Conservation (phyloP, 2,329 filamentous ascomycete genomes). For the Xylaria sp. region DNA sequence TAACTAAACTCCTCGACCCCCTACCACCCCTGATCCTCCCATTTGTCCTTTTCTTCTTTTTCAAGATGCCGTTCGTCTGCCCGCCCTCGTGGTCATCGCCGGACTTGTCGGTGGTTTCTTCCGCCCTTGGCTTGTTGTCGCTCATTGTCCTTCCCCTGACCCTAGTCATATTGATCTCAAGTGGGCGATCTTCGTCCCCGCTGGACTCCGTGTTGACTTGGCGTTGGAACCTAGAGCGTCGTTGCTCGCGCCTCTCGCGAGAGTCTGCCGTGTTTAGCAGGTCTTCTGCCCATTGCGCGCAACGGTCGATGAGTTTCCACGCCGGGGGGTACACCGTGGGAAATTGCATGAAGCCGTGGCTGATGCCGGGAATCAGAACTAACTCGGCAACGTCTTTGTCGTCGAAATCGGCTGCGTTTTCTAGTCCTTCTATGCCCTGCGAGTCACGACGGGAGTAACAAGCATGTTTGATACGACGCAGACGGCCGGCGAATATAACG, state of each 20-base stretch:
- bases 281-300: slow-evolving; percentile 83
- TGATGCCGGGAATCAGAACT: slow-evolving; percentile 85
- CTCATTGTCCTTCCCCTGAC: slow-evolving; percentile 45
- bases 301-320: slow-evolving; percentile 86
- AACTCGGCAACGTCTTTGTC: slow-evolving; percentile 84
- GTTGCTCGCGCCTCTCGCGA: slow-evolving; percentile 49
- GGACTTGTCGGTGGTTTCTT: slow-evolving; percentile 38
- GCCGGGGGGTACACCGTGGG: slow-evolving; percentile 87
- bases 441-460: slow-evolving; percentile 62
- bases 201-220: slow-evolving; percentile 69
- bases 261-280: slow-evolving; percentile 70
- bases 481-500: slow-evolving; percentile 89
- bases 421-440: slow-evolving; percentile 61
- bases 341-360: slow-evolving; percentile 95
- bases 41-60: slow-evolving; percentile 43
- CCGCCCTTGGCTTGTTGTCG: slow-evolving; percentile 39
- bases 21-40: slow-evolving; percentile 46
- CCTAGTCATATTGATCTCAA: slow-evolving; percentile 80
- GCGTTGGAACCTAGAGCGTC: slow-evolving; percentile 53
- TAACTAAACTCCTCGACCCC: slow-evolving; percentile 61
- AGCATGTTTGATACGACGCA: slow-evolving; percentile 81
- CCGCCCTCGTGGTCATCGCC: slow-evolving; percentile 23
- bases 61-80: slow-evolving; percentile 34
- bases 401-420: slow-evolving; percentile 68
- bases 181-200: slow-evolving; percentile 80